Evolutionary conservation across 1,139 yeast species (phyloP).

Genomic region (Lodderomyces elongisporus): DNA sequence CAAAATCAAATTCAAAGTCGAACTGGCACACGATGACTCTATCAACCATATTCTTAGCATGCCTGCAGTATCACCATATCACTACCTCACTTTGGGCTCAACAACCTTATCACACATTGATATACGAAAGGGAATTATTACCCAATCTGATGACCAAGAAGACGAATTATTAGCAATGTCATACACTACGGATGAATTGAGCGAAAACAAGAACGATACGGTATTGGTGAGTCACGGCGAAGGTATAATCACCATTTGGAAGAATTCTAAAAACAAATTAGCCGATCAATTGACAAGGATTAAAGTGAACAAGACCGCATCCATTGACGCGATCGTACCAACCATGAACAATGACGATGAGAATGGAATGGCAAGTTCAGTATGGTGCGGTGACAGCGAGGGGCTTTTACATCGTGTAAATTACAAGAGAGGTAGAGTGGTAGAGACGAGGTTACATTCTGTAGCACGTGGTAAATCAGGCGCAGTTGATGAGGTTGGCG

Average conservation of each 20-base stretch:
- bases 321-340: conserved; percentile 72
- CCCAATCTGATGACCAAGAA: conserved; percentile 82
- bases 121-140: conserved; percentile 60
- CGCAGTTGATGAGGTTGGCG: conserved; percentile 56
- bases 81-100: conserved; percentile 75
- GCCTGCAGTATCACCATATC: conserved; percentile 65
- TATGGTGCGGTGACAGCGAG: conserved; percentile 84
- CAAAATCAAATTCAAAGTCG: conserved; percentile 38
- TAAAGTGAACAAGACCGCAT: conserved; percentile 63
- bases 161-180: conserved; percentile 81
- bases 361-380: conserved; percentile 43
- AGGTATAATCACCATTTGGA: conserved; percentile 93
- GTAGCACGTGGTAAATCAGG: conserved; percentile 33
- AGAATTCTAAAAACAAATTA: conserved; percentile 57
- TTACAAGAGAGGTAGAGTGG: conserved; percentile 56
- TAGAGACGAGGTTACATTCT: conserved; percentile 63
- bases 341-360: conserved; percentile 64
- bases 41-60: conserved; percentile 68
- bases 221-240: conserved; percentile 81
- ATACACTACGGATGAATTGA: conserved; percentile 44
- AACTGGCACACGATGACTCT: conserved; percentile 65
- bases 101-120: conserved; percentile 80
- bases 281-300: conserved; percentile 81
- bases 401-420: conserved; percentile 73
- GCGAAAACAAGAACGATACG: conserved; percentile 53